These are phyloP conservation scores for Cercis canadensis DNA, from an alignment of 306 rosid genomes.

Conservation along the genomic window DNA sequence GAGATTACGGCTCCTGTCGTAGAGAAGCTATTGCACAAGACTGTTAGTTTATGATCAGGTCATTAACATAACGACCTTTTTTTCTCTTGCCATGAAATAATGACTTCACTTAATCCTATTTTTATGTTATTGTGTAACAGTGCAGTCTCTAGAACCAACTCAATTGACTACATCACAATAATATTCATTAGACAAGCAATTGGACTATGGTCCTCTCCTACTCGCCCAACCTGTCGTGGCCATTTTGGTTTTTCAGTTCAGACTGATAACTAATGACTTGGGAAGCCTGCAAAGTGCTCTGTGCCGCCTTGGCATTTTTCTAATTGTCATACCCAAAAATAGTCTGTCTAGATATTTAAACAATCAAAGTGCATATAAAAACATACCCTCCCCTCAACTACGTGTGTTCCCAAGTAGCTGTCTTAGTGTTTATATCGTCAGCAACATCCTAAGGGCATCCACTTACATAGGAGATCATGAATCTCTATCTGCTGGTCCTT, in stretches of 20 bases:
- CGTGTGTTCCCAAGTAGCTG: no score
- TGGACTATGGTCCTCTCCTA: conserved; percentile 6
- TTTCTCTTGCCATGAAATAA: neutral
- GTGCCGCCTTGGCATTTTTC: no score
- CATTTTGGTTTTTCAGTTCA: no score
- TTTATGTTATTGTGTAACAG: conserved; percentile 1
- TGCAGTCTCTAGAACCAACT: conserved; percentile 18
- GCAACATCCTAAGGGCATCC: neutral
- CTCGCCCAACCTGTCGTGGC: neutral
- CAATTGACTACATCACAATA: conserved; percentile 24
- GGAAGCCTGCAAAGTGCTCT: no score
- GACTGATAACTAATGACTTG: no score
- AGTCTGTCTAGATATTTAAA: no score
- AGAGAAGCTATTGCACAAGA: neutral
- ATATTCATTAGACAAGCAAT: conserved; percentile 13
- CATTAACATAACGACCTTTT: neutral
- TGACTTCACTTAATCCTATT: neutral
- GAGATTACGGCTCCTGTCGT: conserved; percentile 13
- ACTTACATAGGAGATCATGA: neutral
- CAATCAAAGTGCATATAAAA: no score
- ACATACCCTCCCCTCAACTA: no score
- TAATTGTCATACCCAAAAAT: no score
- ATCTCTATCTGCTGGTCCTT: neutral
- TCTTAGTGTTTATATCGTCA: neutral
- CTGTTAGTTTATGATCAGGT: neutral